Evolutionary conservation across 2,329 filamentous ascomycete genomes (phyloP), one percentile per base, ranked within the genome.

Genomic region (Nemania diffusa): DNA sequence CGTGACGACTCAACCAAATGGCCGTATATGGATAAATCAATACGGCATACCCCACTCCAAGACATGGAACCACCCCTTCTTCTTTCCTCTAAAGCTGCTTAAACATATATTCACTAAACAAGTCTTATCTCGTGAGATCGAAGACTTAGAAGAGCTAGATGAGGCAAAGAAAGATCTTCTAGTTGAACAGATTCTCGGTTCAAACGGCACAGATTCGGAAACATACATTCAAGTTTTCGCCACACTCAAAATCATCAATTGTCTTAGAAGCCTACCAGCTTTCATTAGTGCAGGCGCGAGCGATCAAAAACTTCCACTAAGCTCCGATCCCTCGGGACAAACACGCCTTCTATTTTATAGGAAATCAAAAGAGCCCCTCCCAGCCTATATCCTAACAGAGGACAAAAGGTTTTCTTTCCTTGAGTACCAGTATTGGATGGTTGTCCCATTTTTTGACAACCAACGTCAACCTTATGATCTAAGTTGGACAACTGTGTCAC

Each of bases 171-270:
- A 15, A 22, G 42, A 26, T 3, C 1, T 1, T 4, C n/a, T 62
- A 5, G 32, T 44, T 1, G 7, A 24, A 7, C 32, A 26, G 32
- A 20, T 63, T 24, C 53, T 57, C n/a, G 53, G 53, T 32, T 44
- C 13, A 17, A 13, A 17, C 2, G 1, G 2, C 5, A 1, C 20
- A 11, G 7, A 2, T 9, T 11, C 40, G 17, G n/a, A 29, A 34
- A 57, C 29, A 15, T 57, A 63, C 7, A 50, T 57, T 6, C 8
- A 34, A 46, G 26, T 63, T 5, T 63, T 63, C 8, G 52, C 53
- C 1, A 57, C 32, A 34, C 46, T 63, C 5, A 63, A 63, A 17
- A 1, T 26, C 5, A 51, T 57, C 0, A 1, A 4, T 13, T 44
- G 22, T 7, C 34, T 44, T 2, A 1, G 24, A 4, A 17, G 15